Conservation (phyloP, 169 alveolate genomes). For the Hepatocystis sp. region DNA sequence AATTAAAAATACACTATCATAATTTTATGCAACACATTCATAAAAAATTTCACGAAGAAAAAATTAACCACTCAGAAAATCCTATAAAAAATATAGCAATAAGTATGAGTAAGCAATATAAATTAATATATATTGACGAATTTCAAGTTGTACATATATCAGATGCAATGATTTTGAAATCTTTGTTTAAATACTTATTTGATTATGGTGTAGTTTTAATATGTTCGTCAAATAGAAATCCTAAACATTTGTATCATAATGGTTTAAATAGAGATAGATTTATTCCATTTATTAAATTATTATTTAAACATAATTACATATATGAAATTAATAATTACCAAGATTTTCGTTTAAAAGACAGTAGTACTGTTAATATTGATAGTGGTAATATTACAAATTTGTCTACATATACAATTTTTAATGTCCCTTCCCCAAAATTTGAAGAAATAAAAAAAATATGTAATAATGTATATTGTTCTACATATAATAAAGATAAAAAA, state of each 20-base stretch:
- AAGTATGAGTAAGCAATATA: conserved; percentile 73
- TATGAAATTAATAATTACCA: conserved; percentile 53
- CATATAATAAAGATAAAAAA: conserved; percentile 21
- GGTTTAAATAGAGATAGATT: conserved; percentile 84
- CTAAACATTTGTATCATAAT: conserved; percentile 80
- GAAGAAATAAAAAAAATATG: conserved; percentile 52
- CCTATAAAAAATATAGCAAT: conserved; percentile 76
- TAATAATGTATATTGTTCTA: conserved; percentile 13
- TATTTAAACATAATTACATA: conserved; percentile 63
- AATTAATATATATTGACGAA: conserved; percentile 84
- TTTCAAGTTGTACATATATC: conserved; percentile 85
- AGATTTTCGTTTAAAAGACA: conserved; percentile 63
- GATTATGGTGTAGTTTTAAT: conserved; percentile 77
- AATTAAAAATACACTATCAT: conserved; percentile 83
- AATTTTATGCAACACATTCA: conserved; percentile 84
- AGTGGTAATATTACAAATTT: no score
- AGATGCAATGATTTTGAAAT: conserved; percentile 86
- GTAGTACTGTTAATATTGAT: conserved; percentile 7
- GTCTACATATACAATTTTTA: no score
- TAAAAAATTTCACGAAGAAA: conserved; percentile 77
- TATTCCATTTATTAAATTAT: conserved; percentile 80
- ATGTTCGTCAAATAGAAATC: conserved; percentile 82
- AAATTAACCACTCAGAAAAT: conserved; percentile 66
- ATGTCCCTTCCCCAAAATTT: conserved; percentile 26
- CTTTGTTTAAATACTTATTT: conserved; percentile 80